Conservation (phyloP, 176 grass and related monocot genomes). For the sorghum (Sorghum bicolor) region Sorghum_bicolor_NCBIv3 NC_012879.2:55367001-55367500, state of each 20-base stretch:
- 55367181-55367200: neutral
- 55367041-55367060: constrained; percentile 6
- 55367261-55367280: neutral
- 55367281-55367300: neutral
- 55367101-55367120: neutral
- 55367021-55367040: constrained; percentile 7
- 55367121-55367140: neutral
- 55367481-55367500: neutral
- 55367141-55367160: neutral
- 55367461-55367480: neutral
- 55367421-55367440: neutral
- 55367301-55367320: neutral
- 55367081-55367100: neutral
- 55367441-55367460: neutral
- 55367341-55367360: neutral
- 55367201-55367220: neutral
- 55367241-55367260: neutral
- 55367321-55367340: neutral
- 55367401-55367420: neutral
- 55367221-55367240: neutral
- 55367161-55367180: neutral
- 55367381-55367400: neutral
- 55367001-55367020: constrained; percentile 25
- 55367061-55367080: neutral
- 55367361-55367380: neutral